phyloP scores from a whole-genome alignment of 495 filamentous ascomycete species.

The Geopyxis carbonaria region DNA sequence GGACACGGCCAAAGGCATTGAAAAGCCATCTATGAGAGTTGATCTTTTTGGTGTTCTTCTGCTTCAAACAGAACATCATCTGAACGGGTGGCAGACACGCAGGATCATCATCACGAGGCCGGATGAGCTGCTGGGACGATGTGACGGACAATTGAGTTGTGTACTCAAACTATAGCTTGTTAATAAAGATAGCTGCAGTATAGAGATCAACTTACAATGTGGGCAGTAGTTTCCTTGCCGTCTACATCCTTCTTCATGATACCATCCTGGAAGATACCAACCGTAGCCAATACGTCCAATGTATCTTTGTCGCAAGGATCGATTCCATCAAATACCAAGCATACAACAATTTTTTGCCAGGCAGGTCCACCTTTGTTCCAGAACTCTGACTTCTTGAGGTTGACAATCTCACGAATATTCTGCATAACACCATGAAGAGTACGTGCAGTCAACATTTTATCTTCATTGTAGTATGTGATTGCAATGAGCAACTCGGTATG shows the following conservation, averaged over 20 bases:
- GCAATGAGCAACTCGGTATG: conserved; percentile 29
- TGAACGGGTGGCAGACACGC: conserved; percentile 26
- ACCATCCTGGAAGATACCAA: conserved; percentile 30
- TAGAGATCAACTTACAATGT: conserved; percentile 24
- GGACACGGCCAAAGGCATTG: conserved; percentile 28
- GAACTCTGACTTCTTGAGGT: conserved; percentile 26
- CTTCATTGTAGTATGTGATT: conserved; percentile 31
- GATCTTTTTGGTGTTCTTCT: conserved; percentile 31
- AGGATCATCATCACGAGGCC: conserved; percentile 45
- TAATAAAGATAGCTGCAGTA: conserved; percentile 10
- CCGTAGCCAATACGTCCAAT: conserved; percentile 26
- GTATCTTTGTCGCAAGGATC: conserved; percentile 28
- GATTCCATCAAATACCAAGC: conserved; percentile 29
- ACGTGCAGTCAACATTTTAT: conserved; percentile 27
- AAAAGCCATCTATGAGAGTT: conserved; percentile 31
- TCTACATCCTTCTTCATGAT: conserved; percentile 28
- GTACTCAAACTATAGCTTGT: conserved; percentile 24
- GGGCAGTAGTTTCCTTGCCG: conserved; percentile 27
- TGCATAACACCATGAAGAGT: conserved; percentile 30
- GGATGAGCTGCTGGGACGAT: conserved; percentile 85
- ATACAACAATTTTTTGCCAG: conserved; percentile 31
- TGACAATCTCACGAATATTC: conserved; percentile 29
- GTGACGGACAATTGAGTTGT: conserved; percentile 28
- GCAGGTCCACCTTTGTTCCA: conserved; percentile 28
- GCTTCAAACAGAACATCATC: conserved; percentile 30